These are phyloP conservation scores for Penicillium robsamsonii DNA, from an alignment of 495 filamentous ascomycete species.

Conservation along the genomic window DNA sequence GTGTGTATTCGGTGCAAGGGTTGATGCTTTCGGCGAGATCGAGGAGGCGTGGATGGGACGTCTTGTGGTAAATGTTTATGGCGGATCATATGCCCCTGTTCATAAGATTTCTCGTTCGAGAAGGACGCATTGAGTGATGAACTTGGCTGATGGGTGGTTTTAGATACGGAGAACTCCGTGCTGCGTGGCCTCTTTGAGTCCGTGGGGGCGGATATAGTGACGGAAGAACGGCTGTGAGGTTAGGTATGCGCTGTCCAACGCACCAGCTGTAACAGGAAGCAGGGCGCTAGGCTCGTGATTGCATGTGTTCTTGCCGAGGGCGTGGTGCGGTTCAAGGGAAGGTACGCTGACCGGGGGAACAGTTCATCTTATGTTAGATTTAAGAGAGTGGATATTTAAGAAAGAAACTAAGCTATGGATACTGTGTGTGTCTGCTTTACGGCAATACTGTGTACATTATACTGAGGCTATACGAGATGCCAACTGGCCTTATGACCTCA, in stretches of 20 bases:
- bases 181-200: background rate
- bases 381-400: background rate
- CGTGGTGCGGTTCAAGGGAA: background rate
- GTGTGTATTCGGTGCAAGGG: background rate
- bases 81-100: background rate
- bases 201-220: background rate
- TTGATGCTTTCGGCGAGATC: background rate
- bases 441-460: background rate
- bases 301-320: conserved; percentile 3
- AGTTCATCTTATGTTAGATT: background rate
- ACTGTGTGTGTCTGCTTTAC: background rate
- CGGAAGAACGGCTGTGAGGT: background rate
- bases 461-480: background rate
- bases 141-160: background rate
- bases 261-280: background rate
- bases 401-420: conserved; percentile 3
- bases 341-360: background rate
- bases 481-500: conserved; percentile 13
- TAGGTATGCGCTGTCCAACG: background rate
- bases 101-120: background rate
- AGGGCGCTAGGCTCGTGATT: background rate
- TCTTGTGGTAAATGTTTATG: background rate
- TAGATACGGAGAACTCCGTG: no score
- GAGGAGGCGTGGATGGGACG: background rate
- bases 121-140: background rate